Conservation (phyloP, 352 stramenopile species). For the Pythium sukuiense region DNA sequence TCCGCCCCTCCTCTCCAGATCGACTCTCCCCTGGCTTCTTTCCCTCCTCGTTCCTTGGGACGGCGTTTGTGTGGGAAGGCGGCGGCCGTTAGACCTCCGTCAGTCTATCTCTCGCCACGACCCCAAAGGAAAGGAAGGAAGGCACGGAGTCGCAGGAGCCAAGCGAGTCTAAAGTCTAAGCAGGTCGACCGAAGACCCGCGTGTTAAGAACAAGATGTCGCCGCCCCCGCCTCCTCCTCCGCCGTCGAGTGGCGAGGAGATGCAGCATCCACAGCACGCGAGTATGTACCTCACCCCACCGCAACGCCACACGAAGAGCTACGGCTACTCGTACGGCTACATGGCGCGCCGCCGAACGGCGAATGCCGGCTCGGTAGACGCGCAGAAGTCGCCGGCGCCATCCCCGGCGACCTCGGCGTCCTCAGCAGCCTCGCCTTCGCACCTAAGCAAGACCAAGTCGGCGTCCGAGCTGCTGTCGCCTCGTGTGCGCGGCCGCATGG, state of each 20-base stretch:
- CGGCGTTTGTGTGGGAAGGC: neutral
- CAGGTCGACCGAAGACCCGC: conserved; percentile 15
- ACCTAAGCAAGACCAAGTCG: conserved; percentile 15
- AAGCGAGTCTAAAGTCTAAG: conserved; percentile 6
- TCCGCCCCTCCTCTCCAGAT: neutral
- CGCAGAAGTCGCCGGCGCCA: conserved; percentile 1
- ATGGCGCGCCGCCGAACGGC: conserved; percentile 1
- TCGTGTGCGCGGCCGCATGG: conserved; percentile 16
- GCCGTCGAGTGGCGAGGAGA: conserved; percentile 12
- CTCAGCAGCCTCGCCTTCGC: conserved; percentile 12
- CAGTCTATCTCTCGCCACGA: conserved; percentile 9
- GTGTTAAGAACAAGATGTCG: conserved; percentile 8
- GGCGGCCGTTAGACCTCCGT: conserved; percentile 1
- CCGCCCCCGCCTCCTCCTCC: conserved; percentile 12
- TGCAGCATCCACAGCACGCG: conserved; percentile 1
- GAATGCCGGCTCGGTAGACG: neutral
- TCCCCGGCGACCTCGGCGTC: conserved; percentile 19
- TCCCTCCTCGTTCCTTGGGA: conserved; percentile 2
- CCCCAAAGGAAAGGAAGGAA: conserved; percentile 7
- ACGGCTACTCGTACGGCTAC: conserved; percentile 7
- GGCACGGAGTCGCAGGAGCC: neutral
- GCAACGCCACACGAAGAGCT: conserved; percentile 12
- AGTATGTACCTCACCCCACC: conserved; percentile 12
- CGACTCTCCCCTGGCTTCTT: conserved; percentile 5
- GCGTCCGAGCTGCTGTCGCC: conserved; percentile 17